These are phyloP conservation scores for Lycium barbarum DNA, from an alignment of 257 asterid species.

Conservation along the genomic window DNA sequence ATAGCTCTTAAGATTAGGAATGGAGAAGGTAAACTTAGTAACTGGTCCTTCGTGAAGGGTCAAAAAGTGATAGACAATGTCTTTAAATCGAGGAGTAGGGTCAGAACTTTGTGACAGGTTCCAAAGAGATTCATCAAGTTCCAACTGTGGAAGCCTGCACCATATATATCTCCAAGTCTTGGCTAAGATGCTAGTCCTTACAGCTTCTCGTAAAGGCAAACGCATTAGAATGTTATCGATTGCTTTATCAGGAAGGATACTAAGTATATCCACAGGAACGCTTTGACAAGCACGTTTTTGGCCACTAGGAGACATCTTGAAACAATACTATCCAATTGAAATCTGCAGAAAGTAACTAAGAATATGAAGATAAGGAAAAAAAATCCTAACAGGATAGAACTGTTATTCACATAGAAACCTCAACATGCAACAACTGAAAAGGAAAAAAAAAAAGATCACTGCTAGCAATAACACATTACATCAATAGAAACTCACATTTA, in stretches of 20 bases:
- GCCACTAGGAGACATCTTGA: neutral
- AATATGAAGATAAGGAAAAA: too few relatives aligned
- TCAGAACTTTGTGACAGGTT: neutral
- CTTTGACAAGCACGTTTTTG: neutral
- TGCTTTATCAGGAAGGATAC: too few relatives aligned
- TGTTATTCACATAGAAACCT: neutral
- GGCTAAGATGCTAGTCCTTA: neutral
- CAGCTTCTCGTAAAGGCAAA: neutral
- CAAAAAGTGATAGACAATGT: too few relatives aligned
- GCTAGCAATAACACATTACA: too few relatives aligned
- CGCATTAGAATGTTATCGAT: neutral
- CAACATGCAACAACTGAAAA: neutral
- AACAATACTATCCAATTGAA: neutral
- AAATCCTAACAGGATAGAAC: too few relatives aligned
- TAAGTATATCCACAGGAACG: neutral
- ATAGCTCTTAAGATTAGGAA: too few relatives aligned
- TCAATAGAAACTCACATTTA: too few relatives aligned
- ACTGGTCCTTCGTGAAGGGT: neutral
- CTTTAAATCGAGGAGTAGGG: neutral
- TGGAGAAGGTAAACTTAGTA: neutral
- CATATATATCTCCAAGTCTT: neutral
- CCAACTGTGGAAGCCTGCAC: neutral
- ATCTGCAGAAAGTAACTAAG: neutral
- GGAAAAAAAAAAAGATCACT: too few relatives aligned
- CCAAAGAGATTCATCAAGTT: neutral